Conservation (phyloP, 768 basidiomycete species). For the Tulasnella sp. region DNA sequence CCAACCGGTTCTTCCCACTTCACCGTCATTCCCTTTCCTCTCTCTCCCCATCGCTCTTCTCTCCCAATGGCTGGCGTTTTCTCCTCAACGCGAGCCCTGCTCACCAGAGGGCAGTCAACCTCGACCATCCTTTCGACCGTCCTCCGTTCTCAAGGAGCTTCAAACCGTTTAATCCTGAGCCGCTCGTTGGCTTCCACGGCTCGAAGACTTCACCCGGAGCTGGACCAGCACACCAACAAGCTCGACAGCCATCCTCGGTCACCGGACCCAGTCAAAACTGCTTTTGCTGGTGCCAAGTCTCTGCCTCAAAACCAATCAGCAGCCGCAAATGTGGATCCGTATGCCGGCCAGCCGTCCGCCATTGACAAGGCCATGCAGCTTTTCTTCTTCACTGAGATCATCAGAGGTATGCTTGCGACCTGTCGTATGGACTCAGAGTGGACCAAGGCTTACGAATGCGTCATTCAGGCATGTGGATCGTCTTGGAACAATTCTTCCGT, state of each 20-base stretch:
- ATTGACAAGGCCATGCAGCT: constrained; percentile 92
- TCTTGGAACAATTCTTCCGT: constrained; percentile 81
- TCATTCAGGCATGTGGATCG: constrained; percentile 88
- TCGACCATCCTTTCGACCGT: background rate
- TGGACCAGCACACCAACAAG: constrained; percentile 8
- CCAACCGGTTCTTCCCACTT: constrained; percentile 4
- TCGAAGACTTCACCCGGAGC: background rate
- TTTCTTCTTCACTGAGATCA: constrained; percentile 98
- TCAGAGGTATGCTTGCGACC: constrained; percentile 55
- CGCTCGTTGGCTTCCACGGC: constrained; percentile 5
- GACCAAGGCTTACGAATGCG: background rate
- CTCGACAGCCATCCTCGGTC: constrained; percentile 10
- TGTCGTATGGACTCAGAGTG: background rate
- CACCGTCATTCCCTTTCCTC: background rate
- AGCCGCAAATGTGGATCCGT: constrained; percentile 37
- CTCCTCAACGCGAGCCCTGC: background rate
- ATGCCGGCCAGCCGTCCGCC: constrained; percentile 72
- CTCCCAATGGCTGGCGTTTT: background rate
- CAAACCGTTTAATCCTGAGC: constrained; percentile 5
- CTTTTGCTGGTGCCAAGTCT: background rate
- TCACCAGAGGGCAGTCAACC: background rate
- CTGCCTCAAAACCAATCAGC: constrained; percentile 2
- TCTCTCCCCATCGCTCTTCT: background rate
- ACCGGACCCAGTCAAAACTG: constrained; percentile 10
- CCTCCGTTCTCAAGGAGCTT: background rate